Conservation (phyloP, 2,329 filamentous ascomycete species). For the Sclerotinia sclerotiorum region DNA sequence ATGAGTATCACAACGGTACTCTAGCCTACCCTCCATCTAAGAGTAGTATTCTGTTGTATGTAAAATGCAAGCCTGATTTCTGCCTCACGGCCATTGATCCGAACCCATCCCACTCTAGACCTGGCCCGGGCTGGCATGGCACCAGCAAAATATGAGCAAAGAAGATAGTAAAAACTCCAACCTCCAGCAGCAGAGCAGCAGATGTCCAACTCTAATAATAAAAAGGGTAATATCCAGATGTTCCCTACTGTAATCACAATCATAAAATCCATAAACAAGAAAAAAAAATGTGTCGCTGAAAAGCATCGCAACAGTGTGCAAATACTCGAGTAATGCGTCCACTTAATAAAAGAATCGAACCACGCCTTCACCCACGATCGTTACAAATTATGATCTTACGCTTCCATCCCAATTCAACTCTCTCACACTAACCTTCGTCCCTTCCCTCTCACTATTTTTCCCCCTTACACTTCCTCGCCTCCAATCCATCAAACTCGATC, state of each 20-base stretch:
- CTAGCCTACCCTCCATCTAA: neutral
- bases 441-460: slow-evolving; percentile 5
- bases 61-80: neutral
- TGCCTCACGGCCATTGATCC: neutral
- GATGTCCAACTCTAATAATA: neutral
- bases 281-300: slow-evolving; percentile 16
- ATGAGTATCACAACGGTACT: neutral
- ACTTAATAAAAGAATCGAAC: slow-evolving; percentile 5
- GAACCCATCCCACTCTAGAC: neutral
- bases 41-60: neutral
- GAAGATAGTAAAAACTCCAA: slow-evolving; percentile 14
- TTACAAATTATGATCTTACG: slow-evolving; percentile 19
- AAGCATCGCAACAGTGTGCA: slow-evolving; percentile 15
- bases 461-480: slow-evolving; percentile 18
- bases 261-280: slow-evolving; percentile 22
- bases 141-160: slow-evolving; percentile 14
- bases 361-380: neutral
- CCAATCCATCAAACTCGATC: slow-evolving; percentile 24
- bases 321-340: slow-evolving; percentile 10
- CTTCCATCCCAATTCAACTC: slow-evolving; percentile 24
- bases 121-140: neutral
- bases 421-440: slow-evolving; percentile 16
- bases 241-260: slow-evolving; percentile 12
- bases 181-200: slow-evolving; percentile 2
- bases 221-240: neutral